Evolutionary conservation across 371 early-diverging fungal genomes (phyloP).

Genomic region (Zychaea mexicana): DNA sequence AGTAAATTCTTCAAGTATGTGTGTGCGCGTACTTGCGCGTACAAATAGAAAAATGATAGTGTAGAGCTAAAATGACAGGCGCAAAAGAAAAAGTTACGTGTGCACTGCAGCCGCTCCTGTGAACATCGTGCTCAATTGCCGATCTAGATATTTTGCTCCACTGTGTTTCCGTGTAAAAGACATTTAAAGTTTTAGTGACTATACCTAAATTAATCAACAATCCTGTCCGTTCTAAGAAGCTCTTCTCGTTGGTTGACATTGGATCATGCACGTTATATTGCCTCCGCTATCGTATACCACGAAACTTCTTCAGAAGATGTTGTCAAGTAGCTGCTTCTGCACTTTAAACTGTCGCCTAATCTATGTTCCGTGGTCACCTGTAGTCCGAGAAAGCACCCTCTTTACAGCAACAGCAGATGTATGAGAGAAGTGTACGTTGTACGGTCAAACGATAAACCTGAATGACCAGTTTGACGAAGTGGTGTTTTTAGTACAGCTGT

Average conservation of each 20-base stretch:
- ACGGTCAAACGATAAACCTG: background rate
- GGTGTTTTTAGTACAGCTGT: background rate
- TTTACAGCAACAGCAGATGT: background rate
- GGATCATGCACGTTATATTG: background rate
- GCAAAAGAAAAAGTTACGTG: background rate
- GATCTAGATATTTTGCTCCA: background rate
- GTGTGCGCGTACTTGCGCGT: background rate
- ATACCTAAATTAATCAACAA: background rate
- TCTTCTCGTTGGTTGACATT: background rate
- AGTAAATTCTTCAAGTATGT: too few species aligned
- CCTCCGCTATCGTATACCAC: background rate
- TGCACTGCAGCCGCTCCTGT: background rate
- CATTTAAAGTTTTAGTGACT: background rate
- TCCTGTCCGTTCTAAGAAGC: background rate
- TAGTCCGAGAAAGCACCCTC: background rate
- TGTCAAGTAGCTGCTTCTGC: background rate
- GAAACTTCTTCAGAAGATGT: background rate
- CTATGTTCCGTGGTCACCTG: background rate
- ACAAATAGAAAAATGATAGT: background rate
- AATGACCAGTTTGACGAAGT: background rate
- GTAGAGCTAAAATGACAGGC: background rate
- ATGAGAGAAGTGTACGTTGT: background rate
- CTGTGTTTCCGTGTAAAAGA: background rate
- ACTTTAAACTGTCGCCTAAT: background rate
- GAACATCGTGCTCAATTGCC: constrained; percentile 7